Evolutionary conservation across 2,329 filamentous ascomycete species (phyloP).

Genomic region (Arthroderma sp.): DNA sequence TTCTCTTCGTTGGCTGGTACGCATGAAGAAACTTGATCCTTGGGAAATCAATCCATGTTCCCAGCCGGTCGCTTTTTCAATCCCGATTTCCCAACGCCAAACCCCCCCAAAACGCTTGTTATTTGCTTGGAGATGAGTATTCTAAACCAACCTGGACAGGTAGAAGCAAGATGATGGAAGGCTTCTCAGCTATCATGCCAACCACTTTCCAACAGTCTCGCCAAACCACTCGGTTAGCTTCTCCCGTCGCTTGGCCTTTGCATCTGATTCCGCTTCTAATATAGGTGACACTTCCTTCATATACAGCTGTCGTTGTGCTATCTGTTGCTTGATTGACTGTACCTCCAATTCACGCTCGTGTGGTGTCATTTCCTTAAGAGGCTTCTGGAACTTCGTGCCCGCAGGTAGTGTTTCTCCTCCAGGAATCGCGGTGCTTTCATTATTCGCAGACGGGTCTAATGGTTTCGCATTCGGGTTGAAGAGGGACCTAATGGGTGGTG

Average conservation of each 20-base stretch:
- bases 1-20: no score
- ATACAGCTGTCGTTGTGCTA: constrained; percentile 26
- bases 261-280: constrained; percentile 25
- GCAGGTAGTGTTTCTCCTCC: constrained; percentile 23
- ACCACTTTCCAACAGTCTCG: constrained; percentile 30
- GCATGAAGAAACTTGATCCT: no score
- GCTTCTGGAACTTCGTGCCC: constrained; percentile 24
- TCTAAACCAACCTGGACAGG: not conserved
- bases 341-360: constrained; percentile 35
- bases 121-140: no score
- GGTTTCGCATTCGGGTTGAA: constrained; percentile 26
- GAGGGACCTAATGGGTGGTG: constrained; percentile 31
- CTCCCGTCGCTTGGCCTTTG: constrained; percentile 25
- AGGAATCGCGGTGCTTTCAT: constrained; percentile 21
- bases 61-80: not conserved
- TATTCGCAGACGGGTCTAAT: not conserved
- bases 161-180: not conserved
- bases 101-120: not conserved
- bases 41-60: no score
- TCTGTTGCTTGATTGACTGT: constrained; percentile 23
- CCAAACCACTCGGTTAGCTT: constrained; percentile 31
- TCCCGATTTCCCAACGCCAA: not conserved
- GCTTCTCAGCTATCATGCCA: constrained; percentile 16
- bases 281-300: constrained; percentile 23
- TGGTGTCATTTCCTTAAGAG: constrained; percentile 29